Evolutionary conservation across 139 green algal species (phyloP).

Genomic region (Raphidocelis subcapitata): DNA sequence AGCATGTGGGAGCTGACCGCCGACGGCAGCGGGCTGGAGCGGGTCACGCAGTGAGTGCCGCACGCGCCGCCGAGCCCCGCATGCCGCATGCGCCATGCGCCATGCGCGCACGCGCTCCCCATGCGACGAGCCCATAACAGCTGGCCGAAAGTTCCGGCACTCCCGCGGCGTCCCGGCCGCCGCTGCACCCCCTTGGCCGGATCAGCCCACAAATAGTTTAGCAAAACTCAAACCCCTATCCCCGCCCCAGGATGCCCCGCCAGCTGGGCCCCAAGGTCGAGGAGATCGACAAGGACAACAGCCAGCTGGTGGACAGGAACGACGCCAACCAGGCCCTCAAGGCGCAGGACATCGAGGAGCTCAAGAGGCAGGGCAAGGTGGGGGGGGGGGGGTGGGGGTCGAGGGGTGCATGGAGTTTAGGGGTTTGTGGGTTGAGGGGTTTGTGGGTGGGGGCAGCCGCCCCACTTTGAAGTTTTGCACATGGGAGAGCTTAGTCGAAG

Average conservation of each 20-base stretch:
- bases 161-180: too few species aligned
- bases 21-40: conserved; percentile 32
- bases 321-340: conserved; percentile 56
- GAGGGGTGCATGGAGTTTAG: not conserved
- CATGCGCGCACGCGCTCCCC: not conserved
- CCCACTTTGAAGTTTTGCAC: not conserved
- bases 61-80: too few species aligned
- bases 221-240: too few species aligned
- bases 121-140: too few species aligned
- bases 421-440: not conserved
- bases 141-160: too few species aligned
- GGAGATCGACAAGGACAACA: conserved; percentile 28
- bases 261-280: conserved; percentile 16
- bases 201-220: too few species aligned
- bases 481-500: not conserved
- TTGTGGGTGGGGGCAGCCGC: not conserved
- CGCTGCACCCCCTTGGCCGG: too few species aligned
- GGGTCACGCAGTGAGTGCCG: conserved; percentile 27
- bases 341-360: conserved; percentile 50
- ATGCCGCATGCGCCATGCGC: too few species aligned
- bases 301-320: conserved; percentile 16
- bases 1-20: conserved; percentile 23
- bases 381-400: not conserved
- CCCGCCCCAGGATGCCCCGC: conserved; percentile 10
- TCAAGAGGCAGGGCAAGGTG: conserved; percentile 54